Base-by-base conservation (phyloP, 2,329 filamentous ascomycete species). In the Arthrocladium fulminans region DNA sequence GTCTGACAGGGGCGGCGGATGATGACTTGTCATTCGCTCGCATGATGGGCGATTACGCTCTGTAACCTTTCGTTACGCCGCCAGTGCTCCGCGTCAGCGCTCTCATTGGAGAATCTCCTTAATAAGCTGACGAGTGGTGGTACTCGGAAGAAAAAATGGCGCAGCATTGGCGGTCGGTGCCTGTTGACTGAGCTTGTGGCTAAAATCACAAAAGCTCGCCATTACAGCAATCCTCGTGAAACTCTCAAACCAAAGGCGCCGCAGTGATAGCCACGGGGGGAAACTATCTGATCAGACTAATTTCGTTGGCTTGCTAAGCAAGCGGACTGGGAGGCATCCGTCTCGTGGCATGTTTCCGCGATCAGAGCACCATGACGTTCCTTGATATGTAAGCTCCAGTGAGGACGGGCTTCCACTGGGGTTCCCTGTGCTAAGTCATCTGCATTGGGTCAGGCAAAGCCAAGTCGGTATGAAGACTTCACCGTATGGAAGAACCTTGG, bases 401-500 rank as follows among this genome's bases (percentile, higher is more conserved):
- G 9, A 19, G 37, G 9, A 22, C 8, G 17, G 34, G 22, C 37
- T 40, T n/a, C 17, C n/a, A n/a, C n/a, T 22, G 9, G 6, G 23
- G 37, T 15, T 6, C n/a, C 19, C 39, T 23, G 13, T 42, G 39
- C 39, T 42, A 24, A 42, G 39, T 42, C 39, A 42, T 42, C 20
- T n/a, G 4, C 8, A 7, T 42, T 15, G 22, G 12, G 6, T 25
- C 39, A 10, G 12, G n/a, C 39, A 19, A 13, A 9, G 39, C 22
- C 19, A 10, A 15, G 4, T 25, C 17, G 17, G 6, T 15, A 9
- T 35, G 32, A 35, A 15, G 7, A n/a, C 7, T 17, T 42, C 39
- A 42, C 39, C 39, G 39, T 42, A 24, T 42, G 39, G 39, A 42
- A 42, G 24, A 42, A 42, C 39, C n/a, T 42, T 42, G 39, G 20